Base-by-base conservation (phyloP, 257 asterid species). In the Fraxinus quadrangulata region DNA sequence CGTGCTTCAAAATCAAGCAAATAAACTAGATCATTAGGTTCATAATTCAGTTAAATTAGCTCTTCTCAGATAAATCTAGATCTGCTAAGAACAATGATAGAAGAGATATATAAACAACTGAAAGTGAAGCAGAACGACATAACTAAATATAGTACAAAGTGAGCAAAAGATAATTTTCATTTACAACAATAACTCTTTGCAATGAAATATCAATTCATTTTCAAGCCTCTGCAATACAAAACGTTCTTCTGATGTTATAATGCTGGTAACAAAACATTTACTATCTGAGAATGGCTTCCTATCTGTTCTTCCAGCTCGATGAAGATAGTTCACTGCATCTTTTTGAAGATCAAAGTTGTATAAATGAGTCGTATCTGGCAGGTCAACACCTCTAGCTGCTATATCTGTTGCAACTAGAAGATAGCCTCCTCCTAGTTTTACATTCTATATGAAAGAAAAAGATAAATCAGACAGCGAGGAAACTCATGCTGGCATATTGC, bases 301-400 rank as follows among this genome's bases (percentile, higher is more conserved):
- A 81, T 98, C 96, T 37, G 98, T 86, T 81, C 99, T 86, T 84
- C 99, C 99, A 49, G 98, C 99, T 69, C 97, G 91, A 83, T 93
- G 99, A 80, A 95, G 98, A 81, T 95, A 95, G 81, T 80, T 85
- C 49, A 89, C 81, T n/a, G 94, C 99, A 88, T 91, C 94, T 84
- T 86, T 93, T 66, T 98, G 97, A 78, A 90, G 90, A 83, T 91
- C 96, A 80, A 95, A 90, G 89, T 95, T 93, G 89, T 95, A 95
- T 70, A 95, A 89, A 80, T 93, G 97, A 61, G 98, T 91, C 47
- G 97, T 93, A 81, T 91, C 94, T 3, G 98, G 98, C 59, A 95
- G 87, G 84, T 95, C 99, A 71, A 93, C 90, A 59, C 99, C 90
- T 81, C 69, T 63, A 71, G 88, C 69, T 63, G 69, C 69, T 63